Evolutionary conservation across 129 eudicot species (phyloP), one percentile per base, ranked within the genome.

Genomic region (Erigeron canadensis): DNA sequence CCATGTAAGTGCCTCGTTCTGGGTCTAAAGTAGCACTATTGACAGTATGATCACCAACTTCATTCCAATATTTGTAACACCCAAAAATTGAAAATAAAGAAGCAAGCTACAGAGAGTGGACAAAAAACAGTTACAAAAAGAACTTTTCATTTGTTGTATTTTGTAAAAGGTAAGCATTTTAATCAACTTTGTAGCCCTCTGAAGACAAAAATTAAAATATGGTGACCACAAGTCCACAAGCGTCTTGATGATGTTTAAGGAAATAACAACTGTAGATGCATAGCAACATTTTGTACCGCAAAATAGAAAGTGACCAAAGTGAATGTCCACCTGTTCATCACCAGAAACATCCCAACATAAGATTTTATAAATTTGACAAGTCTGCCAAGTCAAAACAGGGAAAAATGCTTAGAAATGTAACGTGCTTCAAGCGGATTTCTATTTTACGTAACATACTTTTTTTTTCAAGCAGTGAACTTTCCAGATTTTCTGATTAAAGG

Each of bases 311-410:
- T 88, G 63, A 88, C 91, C 84, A 95, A 74, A 57, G 88, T 16
- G 76, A 95, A 90, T 34, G 99, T 95, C 96, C 97, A 95, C 88
- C 99, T 95, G 88, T 80, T 85, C 55, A 71, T 63, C 65, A 75
- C 57, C 70, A 81, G 65, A 86, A 67, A 84, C 76, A 63, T 68
- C 69, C 72, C 51, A 78, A 43, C 46, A 39, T 23, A 41, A 58
- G 6, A 42, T 28, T n/a, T 73, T 43, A 54, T 28, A 4, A 80
- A 61, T 15, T 9, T 40, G 17, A 28, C 13, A 16, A 41, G 50
- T 19, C 39, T 58, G 64, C 34, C 34, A 28, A 28, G 61, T 55
- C 10, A 54, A 54, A 55, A 55, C 7, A 28, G 34, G 34, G 34
- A 3, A 3, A 3, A 3, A 28, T 28, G 34, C 34, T 28, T 28